A percentile compares a stretch with the other conserved stretches of the same genome.
These are phyloP conservation scores for Thraustotheca clavata DNA, from an alignment of 352 stramenopile species.

Conservation along the genomic window DNA sequence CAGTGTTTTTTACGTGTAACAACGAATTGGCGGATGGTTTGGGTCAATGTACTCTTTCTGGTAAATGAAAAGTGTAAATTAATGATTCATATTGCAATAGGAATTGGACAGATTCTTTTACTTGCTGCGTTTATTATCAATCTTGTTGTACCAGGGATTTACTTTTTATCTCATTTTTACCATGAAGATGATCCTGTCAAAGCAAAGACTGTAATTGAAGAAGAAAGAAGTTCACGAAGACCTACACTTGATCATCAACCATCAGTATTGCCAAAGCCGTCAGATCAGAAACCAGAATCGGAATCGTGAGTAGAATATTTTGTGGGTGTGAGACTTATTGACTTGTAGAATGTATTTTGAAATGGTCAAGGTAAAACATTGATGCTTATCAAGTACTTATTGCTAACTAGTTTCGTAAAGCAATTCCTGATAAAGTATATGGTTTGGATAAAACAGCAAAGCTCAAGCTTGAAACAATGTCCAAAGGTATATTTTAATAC, in stretches of 20 bases:
- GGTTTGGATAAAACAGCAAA: conserved; percentile 4
- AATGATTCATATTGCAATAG: background rate
- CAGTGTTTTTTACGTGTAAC: conserved; percentile 2
- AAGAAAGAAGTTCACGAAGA: background rate
- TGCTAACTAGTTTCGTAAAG: conserved; percentile 9
- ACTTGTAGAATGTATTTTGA: conserved; percentile 13
- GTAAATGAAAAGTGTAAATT: no score
- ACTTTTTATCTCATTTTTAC: conserved; percentile 1
- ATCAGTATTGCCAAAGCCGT: background rate
- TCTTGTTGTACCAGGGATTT: background rate
- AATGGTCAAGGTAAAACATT: background rate
- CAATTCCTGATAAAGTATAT: background rate
- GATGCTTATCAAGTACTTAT: background rate
- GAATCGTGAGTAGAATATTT: background rate
- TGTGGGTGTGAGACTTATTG: background rate
- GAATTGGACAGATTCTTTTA: background rate
- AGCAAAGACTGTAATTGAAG: background rate
- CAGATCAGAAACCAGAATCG: background rate
- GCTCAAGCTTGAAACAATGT: conserved; percentile 14
- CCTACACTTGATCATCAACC: background rate
- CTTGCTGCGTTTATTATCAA: conserved; percentile 1
- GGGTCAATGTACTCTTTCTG: background rate
- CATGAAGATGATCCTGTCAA: background rate
- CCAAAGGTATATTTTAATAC: conserved; percentile 3
- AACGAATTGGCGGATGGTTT: background rate